Base-by-base conservation (phyloP, 208 protist genomes). In the Wallacemonas rigidus region DNA sequence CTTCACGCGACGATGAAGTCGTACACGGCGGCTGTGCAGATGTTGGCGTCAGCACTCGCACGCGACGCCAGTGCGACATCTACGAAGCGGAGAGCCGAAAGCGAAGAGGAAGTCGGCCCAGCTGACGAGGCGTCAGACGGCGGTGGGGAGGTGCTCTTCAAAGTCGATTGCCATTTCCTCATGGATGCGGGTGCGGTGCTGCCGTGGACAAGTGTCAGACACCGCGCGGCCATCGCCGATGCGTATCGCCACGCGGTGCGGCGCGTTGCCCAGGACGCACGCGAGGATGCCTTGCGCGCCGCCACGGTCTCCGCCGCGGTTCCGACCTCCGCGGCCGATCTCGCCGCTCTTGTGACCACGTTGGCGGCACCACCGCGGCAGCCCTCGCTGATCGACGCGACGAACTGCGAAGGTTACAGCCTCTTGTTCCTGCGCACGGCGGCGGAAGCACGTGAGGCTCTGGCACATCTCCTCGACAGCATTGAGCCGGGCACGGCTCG, bases 1-100 rank as follows among this genome's bases (percentile, higher is more conserved):
- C 67, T 94, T 26, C 80, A 90, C 71, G 94, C 87, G 63, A 79
- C 81, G 11, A 40, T 83, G 35, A 55, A 88, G 14, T 82, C 93
- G 62, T 69, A 90, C 73, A 81, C 79, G 7, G 71, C 71, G 9
- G 92, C 89, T 5, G 74, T 88, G 43, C 72, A 85, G 40, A 72
- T 86, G 60, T 56, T 96, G 8, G 5, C 14, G 5, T 68, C 48
- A 6, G 71, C 36, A 36, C 26, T 67, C n/a, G 50, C n/a, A 26
- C 53, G 64, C 15, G 57, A 76, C 54, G 12, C 51, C n/a, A 48
- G 43, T 26, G 48, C 43, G 8, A 26, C 26, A 26, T 26, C 26
- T 26, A 26, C 26, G 26, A 26, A 26, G 26, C 26, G 26, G 26
- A 26, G 26, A 26, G 26, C 26, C 26, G 26, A 26, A 26, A 26